Percentiles rank a stretch among this genome's conserved stretches.
Evolutionary conservation across 2,329 filamentous ascomycete species (phyloP).

Genomic region (Karstenula rhodostoma): DNA sequence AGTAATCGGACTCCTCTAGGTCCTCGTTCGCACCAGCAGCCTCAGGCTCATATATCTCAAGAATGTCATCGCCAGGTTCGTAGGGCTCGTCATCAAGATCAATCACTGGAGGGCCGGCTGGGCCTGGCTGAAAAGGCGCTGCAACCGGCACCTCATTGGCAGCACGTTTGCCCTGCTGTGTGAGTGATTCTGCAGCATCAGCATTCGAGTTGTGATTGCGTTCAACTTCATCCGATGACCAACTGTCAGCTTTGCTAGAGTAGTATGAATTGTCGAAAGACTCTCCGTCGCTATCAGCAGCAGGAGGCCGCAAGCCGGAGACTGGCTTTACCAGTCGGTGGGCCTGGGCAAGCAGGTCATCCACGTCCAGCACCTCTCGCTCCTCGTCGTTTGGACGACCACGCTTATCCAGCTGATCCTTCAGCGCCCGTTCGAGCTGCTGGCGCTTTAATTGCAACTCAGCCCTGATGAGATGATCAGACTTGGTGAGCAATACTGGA

Average conservation of each 20-base stretch:
- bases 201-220: conserved; percentile 37
- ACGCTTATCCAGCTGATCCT: conserved; percentile 76
- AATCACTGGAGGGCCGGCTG: conserved; percentile 38
- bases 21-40: conserved; percentile 39
- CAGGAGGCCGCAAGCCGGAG: conserved; percentile 62
- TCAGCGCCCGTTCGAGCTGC: conserved; percentile 78
- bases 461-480: conserved; percentile 81
- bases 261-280: conserved; percentile 96
- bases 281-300: conserved; percentile 73
- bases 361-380: conserved; percentile 53
- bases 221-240: conserved; percentile 62
- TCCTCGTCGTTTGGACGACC: conserved; percentile 62
- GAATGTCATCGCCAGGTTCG: conserved; percentile 49
- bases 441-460: conserved; percentile 82
- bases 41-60: conserved; percentile 48
- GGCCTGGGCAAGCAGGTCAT: conserved; percentile 62
- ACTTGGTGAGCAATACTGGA: conserved; percentile 85
- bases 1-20: conserved; percentile 53
- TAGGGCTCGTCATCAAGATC: conserved; percentile 50
- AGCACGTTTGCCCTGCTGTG: conserved; percentile 32
- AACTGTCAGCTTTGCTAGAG: conserved; percentile 88
- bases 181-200: conserved; percentile 42
- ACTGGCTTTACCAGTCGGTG: conserved; percentile 76
- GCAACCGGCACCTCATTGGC: conserved; percentile 24
- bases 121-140: conserved; percentile 25